Evolutionary conservation across 805 yeast genomes (phyloP), one percentile per base, ranked within the genome.

Genomic region (Lachancea sp.): DNA sequence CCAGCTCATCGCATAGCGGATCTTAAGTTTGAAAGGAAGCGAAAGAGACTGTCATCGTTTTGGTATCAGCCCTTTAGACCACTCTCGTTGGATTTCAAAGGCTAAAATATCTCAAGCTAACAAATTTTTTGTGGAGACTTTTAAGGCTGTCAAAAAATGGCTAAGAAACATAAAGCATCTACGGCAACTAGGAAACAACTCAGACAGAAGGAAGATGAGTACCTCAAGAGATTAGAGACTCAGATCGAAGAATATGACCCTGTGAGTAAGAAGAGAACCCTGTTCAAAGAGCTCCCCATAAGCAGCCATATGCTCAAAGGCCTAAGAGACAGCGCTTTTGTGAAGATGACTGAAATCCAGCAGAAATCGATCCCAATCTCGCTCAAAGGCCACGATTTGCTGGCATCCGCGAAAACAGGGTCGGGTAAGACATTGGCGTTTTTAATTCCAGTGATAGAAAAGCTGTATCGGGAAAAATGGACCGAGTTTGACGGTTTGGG

Each of bases 341-440:
- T 83, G 1, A 71, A 77, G 8, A 62, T 89, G 67, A 92, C 98
- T 0, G 95, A 84, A 31, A 85, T 92, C 43, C 99, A 92, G 55
- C 76, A 72, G 45, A 78, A 77, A 35, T 70, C 96, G 5, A 83
- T 92, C 20, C 83, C 94, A 0, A 64, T 72, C 11, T 78, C 92
- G 1, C 65, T 92, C 45, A 79, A 83, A 51, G 90, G 92, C 1
- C 61, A 75, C 25, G 97, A 88, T 65, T 60, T 89, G 2, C 69
- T 89, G 51, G 96, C 87, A 9, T 89, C 95, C 16, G 96, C 96
- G 16, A 77, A 78, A 51, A 88, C 97, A 0, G 70, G 70, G 17
- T 83, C 95, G 3, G 97, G 97, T 17, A 88, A 88, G 56, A 88
- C 97, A 0, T 63, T 88, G 43, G 89, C 96, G 8, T 88, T 89